Evolutionary conservation across 1,284 basidiomycete genomes (phyloP).

Genomic region (Papiliotrema nemorosa): DNA sequence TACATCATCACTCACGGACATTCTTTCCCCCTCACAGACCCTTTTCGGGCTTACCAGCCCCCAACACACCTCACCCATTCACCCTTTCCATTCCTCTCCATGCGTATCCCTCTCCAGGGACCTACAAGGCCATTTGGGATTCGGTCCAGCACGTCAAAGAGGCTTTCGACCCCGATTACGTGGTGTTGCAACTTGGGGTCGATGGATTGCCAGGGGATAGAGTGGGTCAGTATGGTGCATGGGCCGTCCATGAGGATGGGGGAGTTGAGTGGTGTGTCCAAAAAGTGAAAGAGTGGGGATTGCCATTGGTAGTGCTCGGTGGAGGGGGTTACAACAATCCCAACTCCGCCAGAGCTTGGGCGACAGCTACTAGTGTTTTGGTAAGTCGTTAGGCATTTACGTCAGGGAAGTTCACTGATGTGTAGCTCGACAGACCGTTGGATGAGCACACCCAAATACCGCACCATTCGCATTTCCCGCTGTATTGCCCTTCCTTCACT

Average conservation of each 20-base stretch:
- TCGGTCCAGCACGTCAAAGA: slow-evolving; percentile 60
- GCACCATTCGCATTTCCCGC: slow-evolving; percentile 63
- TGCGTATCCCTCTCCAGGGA: slow-evolving; percentile 61
- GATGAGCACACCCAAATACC: slow-evolving; percentile 64
- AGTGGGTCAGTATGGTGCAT: slow-evolving; percentile 64
- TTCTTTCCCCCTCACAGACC: slow-evolving; percentile 70
- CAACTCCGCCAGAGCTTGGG: slow-evolving; percentile 80
- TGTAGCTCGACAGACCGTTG: slow-evolving; percentile 57
- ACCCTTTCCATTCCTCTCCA: slow-evolving; percentile 70
- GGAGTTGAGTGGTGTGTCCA: slow-evolving; percentile 68
- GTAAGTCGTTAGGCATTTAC: slow-evolving; percentile 51
- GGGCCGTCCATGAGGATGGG: slow-evolving; percentile 62
- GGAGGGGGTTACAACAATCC: slow-evolving; percentile 75
- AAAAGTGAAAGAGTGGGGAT: slow-evolving; percentile 61
- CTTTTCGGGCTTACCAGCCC: slow-evolving; percentile 55
- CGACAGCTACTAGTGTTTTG: slow-evolving; percentile 69
- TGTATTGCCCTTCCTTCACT: slow-evolving; percentile 73
- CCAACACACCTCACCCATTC: slow-evolving; percentile 61
- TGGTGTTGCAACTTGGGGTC: slow-evolving; percentile 79
- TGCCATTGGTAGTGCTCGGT: slow-evolving; percentile 51
- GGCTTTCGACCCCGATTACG: slow-evolving; percentile 69
- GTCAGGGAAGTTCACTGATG: neutral
- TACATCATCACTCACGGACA: slow-evolving; percentile 74
- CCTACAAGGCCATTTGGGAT: slow-evolving; percentile 61
- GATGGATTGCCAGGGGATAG: slow-evolving; percentile 84